Evolutionary conservation across 139 green algal genomes (phyloP).

Genomic region (Coelastrella sp.): DNA sequence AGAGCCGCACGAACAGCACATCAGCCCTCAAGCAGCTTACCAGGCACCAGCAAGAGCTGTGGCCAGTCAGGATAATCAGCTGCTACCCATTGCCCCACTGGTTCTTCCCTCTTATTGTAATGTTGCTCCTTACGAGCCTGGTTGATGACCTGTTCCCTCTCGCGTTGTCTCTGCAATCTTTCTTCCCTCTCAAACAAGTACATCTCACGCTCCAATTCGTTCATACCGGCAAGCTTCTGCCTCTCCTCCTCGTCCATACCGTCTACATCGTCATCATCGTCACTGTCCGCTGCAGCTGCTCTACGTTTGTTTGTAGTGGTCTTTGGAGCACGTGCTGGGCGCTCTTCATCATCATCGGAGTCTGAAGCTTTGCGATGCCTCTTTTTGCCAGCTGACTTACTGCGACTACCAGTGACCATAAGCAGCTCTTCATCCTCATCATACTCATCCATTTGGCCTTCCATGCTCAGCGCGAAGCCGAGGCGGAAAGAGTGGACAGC

Average conservation of each 20-base stretch:
- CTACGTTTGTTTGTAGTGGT: not conserved
- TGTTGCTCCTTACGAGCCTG: constrained; percentile 30
- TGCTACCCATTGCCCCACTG: not conserved
- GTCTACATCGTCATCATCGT: constrained; percentile 31
- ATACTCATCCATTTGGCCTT: not conserved
- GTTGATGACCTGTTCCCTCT: constrained; percentile 14
- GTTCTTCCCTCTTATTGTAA: not conserved
- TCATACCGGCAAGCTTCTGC: constrained; percentile 45
- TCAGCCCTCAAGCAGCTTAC: too few relatives aligned
- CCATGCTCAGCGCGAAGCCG: not conserved
- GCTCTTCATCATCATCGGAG: constrained; percentile 37
- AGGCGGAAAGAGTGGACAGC: too few relatives aligned
- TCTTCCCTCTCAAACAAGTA: constrained; percentile 51
- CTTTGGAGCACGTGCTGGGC: constrained; percentile 3
- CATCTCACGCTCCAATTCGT: constrained; percentile 51
- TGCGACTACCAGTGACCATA: constrained; percentile 33
- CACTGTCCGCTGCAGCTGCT: constrained; percentile 5
- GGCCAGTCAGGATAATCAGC: not conserved
- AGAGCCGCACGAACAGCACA: not conserved
- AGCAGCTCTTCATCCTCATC: constrained; percentile 45
- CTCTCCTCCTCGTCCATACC: constrained; percentile 34
- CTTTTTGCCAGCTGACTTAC: constrained; percentile 41
- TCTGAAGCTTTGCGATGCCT: constrained; percentile 33
- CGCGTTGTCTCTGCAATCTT: not conserved
- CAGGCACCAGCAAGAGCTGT: not conserved